Percentiles rank a stretch among this genome's conserved stretches.
Evolutionary conservation across 768 basidiomycete species (phyloP).

Genomic region (Podaxis pistillaris): DNA sequence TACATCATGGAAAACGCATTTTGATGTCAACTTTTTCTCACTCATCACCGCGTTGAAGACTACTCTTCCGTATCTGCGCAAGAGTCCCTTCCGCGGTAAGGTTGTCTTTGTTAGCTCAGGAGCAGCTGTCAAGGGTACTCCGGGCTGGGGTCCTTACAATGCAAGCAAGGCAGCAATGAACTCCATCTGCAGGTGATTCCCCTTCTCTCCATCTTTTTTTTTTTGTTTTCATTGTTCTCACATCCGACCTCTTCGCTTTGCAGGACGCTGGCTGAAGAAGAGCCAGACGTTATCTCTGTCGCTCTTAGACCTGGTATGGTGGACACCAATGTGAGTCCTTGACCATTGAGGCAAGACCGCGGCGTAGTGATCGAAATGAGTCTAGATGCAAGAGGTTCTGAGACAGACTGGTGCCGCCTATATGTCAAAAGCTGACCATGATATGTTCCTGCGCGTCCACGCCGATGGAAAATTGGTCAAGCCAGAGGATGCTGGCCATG

Average conservation of each 20-base stretch:
- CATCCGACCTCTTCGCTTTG: not conserved
- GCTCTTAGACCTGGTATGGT: slow-evolving; percentile 89
- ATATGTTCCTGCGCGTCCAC: slow-evolving; percentile 56
- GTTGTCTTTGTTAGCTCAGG: slow-evolving; percentile 88
- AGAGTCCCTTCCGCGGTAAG: slow-evolving; percentile 54
- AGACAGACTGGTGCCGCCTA: slow-evolving; percentile 46
- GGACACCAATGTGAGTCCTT: slow-evolving; percentile 66
- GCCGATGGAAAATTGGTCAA: slow-evolving; percentile 69
- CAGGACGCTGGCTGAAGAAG: slow-evolving; percentile 85
- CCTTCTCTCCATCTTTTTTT: not conserved
- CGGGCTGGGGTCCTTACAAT: slow-evolving; percentile 81
- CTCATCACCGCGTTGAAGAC: slow-evolving; percentile 67
- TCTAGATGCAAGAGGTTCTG: slow-evolving; percentile 69
- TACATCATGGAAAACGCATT: slow-evolving; percentile 65
- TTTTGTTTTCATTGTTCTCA: not conserved
- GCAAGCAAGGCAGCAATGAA: slow-evolving; percentile 91
- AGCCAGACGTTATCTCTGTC: slow-evolving; percentile 69
- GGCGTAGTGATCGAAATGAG: slow-evolving; percentile 1
- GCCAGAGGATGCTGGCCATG: slow-evolving; percentile 72
- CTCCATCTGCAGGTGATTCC: slow-evolving; percentile 65
- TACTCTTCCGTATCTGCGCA: slow-evolving; percentile 67
- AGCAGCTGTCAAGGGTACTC: slow-evolving; percentile 62
- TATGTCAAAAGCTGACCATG: slow-evolving; percentile 57
- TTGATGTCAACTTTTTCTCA: slow-evolving; percentile 90
- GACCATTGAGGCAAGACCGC: not conserved